Base-by-base conservation (phyloP, 495 filamentous ascomycete genomes). In the Aspergillus cristatus region DNA sequence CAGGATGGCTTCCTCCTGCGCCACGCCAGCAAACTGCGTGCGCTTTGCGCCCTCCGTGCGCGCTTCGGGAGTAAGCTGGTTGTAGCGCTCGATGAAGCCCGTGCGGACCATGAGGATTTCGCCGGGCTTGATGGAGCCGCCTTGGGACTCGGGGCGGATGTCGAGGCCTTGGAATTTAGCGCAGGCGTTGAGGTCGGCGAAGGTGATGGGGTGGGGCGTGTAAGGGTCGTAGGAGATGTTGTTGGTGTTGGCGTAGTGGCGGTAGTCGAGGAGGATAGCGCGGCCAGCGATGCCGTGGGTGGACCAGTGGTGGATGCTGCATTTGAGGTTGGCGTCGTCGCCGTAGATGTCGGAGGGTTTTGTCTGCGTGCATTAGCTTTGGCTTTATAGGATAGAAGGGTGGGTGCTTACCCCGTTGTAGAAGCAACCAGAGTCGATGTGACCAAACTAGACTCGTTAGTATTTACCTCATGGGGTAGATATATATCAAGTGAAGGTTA, bases 21-120 rank as follows among this genome's bases (percentile, higher is more conserved):
- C 55, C 1, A 75, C 46, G 1, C 81, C 81, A 5, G 63, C 73
- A 46, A 74, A 80, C 29, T 63, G 64, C n/a, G 48, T 44, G 31
- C 72, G 63, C 17, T 61, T 46, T 7, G 61, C 68, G 2, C 51
- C 56, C 15, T 44, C 56, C 11, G 45, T 43, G 28, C 68, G 57
- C 37, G 67, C 68, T 17, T 62, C 66, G 0, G 51, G 42, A 1
- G 49, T 41, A 14, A 68, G 60, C 14, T 45, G 42, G 38, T 72
- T 48, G 43, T 83, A 77, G 8, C 68, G 52, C 32, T 78, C 68
- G 20, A 77, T 73, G 49, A 79, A 80, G 0, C 83, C 81, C 1
- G 72, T 78, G 29, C 84, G 71, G 20, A 87, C 47, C 35, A 86
- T 67, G 14, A 87, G 63, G 20, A 87, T 73, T 43, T 87, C 83